Evolutionary conservation across 345 rosid genomes (phyloP), one percentile per base, ranked within the genome.

Genomic region (Stellera chamaejasme): DNA sequence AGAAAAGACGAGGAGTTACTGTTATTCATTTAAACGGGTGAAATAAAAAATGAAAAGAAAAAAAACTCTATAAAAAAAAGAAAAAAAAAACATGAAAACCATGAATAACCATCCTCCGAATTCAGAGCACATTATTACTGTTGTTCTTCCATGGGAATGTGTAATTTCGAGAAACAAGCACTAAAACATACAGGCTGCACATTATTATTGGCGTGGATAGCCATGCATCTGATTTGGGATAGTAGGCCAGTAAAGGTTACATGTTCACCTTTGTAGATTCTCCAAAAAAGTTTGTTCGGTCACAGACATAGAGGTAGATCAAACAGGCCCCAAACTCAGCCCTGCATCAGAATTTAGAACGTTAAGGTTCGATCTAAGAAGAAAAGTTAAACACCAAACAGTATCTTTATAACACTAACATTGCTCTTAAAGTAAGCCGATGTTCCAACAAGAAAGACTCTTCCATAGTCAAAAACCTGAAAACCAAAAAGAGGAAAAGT

Each of bases 401-500:
- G 32, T 46, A 9, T 19, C 36, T 27, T 7, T 54, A 6, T 19
- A 61, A 36, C 48, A 60, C 92, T 76, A 68, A 93, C 97, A 93
- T 83, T 68, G 90, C 97, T 80, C 89, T 77, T 67, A 93, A 66
- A 63, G 85, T 85, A 46, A 79, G 63, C 56, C 95, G 86, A 62
- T 93, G 81, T 83, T 93, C 97, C 63, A 90, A 81, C 80, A 93
- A 77, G 81, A 93, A 90, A 48, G 92, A 63, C 42, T 89, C 96
- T 15, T 93, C 99, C 97, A 93, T 79, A 41, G 84, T 74, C 78
- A 89, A 70, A 66, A 93, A 93, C 82, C 99, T 93, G 52, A 53
- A 60, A 60, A 62, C 39, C 9, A 45, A 61, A 48, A 60, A 56
- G 53, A 32, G 47, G 56, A 51, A 25, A 45, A 60, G 44, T 65